These are phyloP conservation scores for Filobasidium floriforme DNA, from an alignment of 768 basidiomycete species.

Conservation along the genomic window DNA sequence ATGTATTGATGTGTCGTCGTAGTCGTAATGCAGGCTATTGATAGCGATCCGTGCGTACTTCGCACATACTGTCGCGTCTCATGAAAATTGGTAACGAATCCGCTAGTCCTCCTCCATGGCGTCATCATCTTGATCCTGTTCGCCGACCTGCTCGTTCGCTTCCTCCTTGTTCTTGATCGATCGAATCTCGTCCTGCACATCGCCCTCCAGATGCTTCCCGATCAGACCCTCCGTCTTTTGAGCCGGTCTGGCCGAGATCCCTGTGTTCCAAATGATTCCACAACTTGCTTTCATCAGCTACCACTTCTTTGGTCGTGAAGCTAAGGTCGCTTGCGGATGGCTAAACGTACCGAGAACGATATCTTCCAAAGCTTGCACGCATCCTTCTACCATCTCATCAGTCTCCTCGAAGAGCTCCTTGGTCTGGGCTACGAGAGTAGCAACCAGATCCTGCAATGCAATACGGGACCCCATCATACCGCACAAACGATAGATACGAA, in stretches of 20 bases:
- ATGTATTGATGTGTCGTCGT: too few relatives aligned
- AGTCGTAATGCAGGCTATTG: too few relatives aligned
- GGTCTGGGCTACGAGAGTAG: background rate
- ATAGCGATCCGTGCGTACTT: too few relatives aligned
- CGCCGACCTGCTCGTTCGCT: background rate
- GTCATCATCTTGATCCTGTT: too few relatives aligned
- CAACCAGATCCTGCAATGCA: too few relatives aligned
- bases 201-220: background rate
- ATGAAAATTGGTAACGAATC: too few relatives aligned
- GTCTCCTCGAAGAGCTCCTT: background rate
- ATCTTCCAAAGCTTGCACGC: background rate
- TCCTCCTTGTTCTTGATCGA: background rate
- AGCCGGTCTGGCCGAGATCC: background rate
- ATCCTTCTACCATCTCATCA: constrained; percentile 4
- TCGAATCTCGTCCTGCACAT: background rate
- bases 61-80: too few relatives aligned
- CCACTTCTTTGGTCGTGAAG: background rate
- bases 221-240: background rate
- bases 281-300: background rate
- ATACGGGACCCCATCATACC: too few relatives aligned
- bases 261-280: background rate
- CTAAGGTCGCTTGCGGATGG: background rate
- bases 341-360: background rate
- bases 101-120: too few relatives aligned
- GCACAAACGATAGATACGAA: too few relatives aligned